Percentiles rank a stretch among this genome's conserved stretches.
Conservation (phyloP, 1,284 basidiomycete genomes). For the Mrakiaceae sp. region DNA sequence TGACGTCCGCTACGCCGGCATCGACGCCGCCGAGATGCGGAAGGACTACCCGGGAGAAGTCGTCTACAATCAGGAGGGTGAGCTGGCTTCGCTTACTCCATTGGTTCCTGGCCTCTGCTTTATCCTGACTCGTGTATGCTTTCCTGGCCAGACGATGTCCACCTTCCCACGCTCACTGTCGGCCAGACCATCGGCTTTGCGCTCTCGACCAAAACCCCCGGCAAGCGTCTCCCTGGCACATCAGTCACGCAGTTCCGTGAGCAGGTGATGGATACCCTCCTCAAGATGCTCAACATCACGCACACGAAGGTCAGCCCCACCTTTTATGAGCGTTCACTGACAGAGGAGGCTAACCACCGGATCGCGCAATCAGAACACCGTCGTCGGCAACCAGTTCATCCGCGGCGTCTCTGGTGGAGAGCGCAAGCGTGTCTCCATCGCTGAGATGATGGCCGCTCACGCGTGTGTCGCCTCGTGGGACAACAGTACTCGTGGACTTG, state of each 20-base stretch:
- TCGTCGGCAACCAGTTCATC: constrained; percentile 44
- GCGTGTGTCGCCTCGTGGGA: constrained; percentile 40
- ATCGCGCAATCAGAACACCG: constrained; percentile 30
- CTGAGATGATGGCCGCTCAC: constrained; percentile 44
- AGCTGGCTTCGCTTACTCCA: constrained; percentile 21
- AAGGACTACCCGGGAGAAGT: constrained; percentile 60
- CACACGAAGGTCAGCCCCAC: constrained; percentile 40
- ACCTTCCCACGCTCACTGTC: constrained; percentile 50
- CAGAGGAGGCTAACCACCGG: neutral
- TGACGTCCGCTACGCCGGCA: constrained; percentile 46
- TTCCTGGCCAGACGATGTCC: constrained; percentile 46
- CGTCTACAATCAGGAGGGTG: constrained; percentile 53
- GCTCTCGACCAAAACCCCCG: constrained; percentile 42
- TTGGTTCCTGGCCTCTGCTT: constrained; percentile 19
- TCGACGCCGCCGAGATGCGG: constrained; percentile 41
- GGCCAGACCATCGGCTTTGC: constrained; percentile 46
- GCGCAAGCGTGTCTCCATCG: constrained; percentile 50
- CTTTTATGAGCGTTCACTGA: neutral
- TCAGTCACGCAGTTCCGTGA: constrained; percentile 40
- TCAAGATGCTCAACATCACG: constrained; percentile 49
- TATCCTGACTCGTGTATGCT: neutral
- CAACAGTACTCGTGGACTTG: constrained; percentile 48
- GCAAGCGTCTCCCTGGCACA: constrained; percentile 41
- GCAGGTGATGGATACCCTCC: constrained; percentile 42
- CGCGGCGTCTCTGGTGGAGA: constrained; percentile 51